These are phyloP conservation scores for Cutaneotrichosporon mucoides DNA, from an alignment of 1,284 basidiomycete genomes.

Conservation along the genomic window DNA sequence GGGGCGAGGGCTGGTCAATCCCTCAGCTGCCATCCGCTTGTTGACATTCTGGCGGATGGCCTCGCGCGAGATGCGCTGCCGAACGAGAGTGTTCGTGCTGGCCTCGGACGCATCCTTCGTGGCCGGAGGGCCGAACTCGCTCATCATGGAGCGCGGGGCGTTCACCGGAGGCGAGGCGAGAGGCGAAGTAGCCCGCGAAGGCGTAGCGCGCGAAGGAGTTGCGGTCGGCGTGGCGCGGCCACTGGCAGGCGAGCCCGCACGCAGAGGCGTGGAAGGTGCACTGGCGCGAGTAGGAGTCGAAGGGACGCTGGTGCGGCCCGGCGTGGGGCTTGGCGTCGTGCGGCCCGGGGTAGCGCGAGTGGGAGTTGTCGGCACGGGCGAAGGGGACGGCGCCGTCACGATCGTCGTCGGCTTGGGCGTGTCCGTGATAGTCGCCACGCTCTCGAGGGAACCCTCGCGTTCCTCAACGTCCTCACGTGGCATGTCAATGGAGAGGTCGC, in stretches of 20 bases:
- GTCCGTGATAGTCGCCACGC: not conserved
- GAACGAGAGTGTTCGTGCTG: constrained; percentile 32
- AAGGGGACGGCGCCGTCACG: constrained; percentile 1
- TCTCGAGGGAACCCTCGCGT: not conserved
- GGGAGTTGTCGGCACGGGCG: not conserved
- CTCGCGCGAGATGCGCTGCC: constrained; percentile 48
- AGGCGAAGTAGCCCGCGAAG: constrained; percentile 7
- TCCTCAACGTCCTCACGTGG: constrained; percentile 1
- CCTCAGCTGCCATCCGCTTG: constrained; percentile 38
- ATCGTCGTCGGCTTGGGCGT: constrained; percentile 8
- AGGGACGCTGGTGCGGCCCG: not conserved
- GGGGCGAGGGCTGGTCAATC: constrained; percentile 6
- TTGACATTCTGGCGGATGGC: constrained; percentile 46
- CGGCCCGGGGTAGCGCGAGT: not conserved
- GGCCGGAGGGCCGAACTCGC: constrained; percentile 13
- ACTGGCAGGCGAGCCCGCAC: too few relatives aligned
- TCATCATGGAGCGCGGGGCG: not conserved
- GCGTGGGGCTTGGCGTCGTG: not conserved
- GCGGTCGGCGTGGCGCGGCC: not conserved
- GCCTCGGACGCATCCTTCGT: constrained; percentile 2
- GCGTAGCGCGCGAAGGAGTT: constrained; percentile 4
- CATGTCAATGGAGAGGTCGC: constrained; percentile 20
- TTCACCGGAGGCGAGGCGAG: constrained; percentile 10
- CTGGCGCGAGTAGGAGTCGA: not conserved
- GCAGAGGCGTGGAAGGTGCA: not conserved